phyloP scores from a whole-genome alignment of 129 eudicot genomes.

The Artemisia tridentata region DNA sequence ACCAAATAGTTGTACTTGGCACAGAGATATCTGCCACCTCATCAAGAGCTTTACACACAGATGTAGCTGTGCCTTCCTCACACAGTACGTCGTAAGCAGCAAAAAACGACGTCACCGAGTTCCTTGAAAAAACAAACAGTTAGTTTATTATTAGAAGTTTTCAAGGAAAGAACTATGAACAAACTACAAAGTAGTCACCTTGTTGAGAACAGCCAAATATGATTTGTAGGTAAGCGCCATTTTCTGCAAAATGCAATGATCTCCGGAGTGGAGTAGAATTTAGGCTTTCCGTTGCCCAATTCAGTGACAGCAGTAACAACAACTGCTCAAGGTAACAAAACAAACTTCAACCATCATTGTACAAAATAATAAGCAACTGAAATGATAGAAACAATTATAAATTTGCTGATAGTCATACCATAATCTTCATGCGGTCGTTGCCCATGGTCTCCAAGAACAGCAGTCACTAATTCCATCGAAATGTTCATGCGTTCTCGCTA shows the following conservation, averaged over 20 bases:
- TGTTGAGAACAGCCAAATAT: conserved; percentile 94
- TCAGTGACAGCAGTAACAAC: conserved; percentile 97
- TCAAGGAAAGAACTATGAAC: neutral
- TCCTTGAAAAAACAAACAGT: conserved; percentile 45
- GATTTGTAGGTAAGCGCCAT: conserved; percentile 98
- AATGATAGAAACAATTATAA: conserved; percentile 5
- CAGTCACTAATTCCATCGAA: conserved; percentile 97
- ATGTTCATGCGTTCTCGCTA: conserved; percentile 76
- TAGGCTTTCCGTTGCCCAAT: conserved; percentile 85
- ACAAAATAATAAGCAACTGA: neutral
- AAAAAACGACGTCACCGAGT: conserved; percentile 84
- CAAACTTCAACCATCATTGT: neutral
- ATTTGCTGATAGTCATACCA: conserved; percentile 43
- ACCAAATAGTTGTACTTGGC: conserved; percentile 52
- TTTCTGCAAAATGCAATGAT: conserved; percentile 86
- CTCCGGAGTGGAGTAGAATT: conserved; percentile 93
- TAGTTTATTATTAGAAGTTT: neutral
- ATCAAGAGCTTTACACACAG: conserved; percentile 92
- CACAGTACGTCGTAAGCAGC: conserved; percentile 87
- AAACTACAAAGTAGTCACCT: conserved; percentile 40
- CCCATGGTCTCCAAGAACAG: conserved; percentile 98
- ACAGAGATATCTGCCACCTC: conserved; percentile 89
- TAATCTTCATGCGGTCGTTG: conserved; percentile 93
- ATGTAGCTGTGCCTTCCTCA: conserved; percentile 95
- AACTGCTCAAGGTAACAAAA: conserved; percentile 42